Evolutionary conservation across 2,329 filamentous ascomycete species (phyloP).

Genomic region (Gremmenia infestans): DNA sequence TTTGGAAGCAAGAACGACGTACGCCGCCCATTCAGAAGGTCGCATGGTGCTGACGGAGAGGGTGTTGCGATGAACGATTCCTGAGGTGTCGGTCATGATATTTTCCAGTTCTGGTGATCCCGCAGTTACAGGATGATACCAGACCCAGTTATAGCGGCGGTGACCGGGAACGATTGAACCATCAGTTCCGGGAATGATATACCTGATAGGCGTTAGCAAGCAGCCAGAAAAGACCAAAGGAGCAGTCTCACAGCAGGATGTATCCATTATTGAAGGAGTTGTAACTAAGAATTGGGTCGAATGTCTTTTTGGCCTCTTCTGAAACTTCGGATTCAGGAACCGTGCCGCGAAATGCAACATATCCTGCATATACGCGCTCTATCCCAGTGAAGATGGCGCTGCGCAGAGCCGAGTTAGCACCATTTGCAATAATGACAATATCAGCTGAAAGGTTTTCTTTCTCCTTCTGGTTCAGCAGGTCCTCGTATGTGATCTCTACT

Average conservation of each 20-base stretch:
- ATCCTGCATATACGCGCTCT: slow-evolving; percentile 2
- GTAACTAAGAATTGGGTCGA: slow-evolving; percentile 37
- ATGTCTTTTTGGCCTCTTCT: slow-evolving; percentile 29
- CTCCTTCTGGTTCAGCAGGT: background rate
- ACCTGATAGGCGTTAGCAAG: slow-evolving; percentile 15
- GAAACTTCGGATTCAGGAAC: slow-evolving; percentile 34
- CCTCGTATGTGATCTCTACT: background rate
- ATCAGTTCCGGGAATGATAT: slow-evolving; percentile 36
- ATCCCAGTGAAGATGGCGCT: background rate
- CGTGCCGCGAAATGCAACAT: slow-evolving; percentile 33
- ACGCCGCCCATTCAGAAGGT: background rate
- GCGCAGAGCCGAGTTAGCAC: slow-evolving; percentile 1
- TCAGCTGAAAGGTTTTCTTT: background rate
- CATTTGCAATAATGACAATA: slow-evolving; percentile 7
- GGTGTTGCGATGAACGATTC: slow-evolving; percentile 15
- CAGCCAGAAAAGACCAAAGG: slow-evolving; percentile 1
- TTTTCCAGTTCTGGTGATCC: slow-evolving; percentile 8
- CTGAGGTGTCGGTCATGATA: slow-evolving; percentile 27
- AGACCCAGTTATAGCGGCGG: slow-evolving; percentile 40
- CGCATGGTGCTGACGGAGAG: slow-evolving; percentile 14
- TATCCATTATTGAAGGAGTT: slow-evolving; percentile 33
- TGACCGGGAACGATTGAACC: slow-evolving; percentile 35
- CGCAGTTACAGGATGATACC: slow-evolving; percentile 34
- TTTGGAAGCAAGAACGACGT: background rate
- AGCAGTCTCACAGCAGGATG: slow-evolving; percentile 38